These are phyloP conservation scores for Trypanosoma rangeli DNA, from an alignment of 208 protist genomes.

Conservation along the genomic window DNA sequence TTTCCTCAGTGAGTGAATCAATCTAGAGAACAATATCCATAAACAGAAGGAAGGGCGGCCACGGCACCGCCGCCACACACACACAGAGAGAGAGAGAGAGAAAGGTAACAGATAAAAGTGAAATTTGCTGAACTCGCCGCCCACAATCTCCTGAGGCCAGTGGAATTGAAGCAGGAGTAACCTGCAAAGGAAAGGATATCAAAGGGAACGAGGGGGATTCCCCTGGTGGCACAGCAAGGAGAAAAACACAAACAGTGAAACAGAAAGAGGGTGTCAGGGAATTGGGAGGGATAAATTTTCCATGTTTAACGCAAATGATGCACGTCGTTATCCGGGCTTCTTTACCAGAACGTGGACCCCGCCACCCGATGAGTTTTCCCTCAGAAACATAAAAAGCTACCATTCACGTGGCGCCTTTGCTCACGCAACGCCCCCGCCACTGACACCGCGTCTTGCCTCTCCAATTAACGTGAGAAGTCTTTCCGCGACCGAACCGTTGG, in stretches of 20 bases:
- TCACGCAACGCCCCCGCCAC: conserved; percentile 9
- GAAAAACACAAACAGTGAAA: conserved; percentile 11
- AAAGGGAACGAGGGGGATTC: too few species aligned
- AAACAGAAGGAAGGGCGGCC: conserved; percentile 12
- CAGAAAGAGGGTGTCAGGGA: background rate
- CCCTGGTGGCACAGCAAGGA: too few species aligned
- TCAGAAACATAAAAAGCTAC: background rate
- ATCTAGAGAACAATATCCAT: too few species aligned
- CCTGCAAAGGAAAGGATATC: conserved; percentile 17
- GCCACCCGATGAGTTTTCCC: conserved; percentile 14
- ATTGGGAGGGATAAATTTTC: background rate
- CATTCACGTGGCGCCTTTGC: background rate
- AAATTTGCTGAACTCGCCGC: background rate
- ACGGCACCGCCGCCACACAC: conserved; percentile 4
- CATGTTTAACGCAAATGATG: conserved; percentile 27
- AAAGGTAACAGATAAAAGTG: conserved; percentile 3
- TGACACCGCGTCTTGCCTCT: conserved; percentile 20
- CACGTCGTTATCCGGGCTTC: conserved; percentile 27
- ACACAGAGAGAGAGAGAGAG: conserved; percentile 8
- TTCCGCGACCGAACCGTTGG: conserved; percentile 4
- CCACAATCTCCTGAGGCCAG: background rate
- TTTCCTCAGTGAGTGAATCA: too few species aligned
- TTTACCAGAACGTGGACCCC: conserved; percentile 30
- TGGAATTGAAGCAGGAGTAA: background rate
- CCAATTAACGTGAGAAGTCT: conserved; percentile 26